Evolutionary conservation across 441 rosid species (phyloP).

Genomic region (Breynia disticha): DNA sequence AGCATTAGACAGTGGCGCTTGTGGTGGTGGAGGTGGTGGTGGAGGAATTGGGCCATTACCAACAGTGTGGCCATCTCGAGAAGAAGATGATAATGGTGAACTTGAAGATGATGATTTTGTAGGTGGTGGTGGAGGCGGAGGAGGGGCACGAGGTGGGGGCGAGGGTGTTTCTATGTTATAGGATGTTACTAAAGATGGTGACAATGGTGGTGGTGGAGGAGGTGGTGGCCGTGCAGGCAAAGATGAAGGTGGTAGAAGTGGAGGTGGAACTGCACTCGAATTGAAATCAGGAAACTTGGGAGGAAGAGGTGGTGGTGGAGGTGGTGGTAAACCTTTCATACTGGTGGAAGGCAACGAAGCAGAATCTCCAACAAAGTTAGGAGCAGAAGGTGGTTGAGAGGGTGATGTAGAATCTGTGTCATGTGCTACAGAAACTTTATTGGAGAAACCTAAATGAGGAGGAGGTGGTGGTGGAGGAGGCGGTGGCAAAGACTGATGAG

Average conservation of each 20-base stretch:
- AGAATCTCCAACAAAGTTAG: slow-evolving; percentile 10
- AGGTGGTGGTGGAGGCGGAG: neutral
- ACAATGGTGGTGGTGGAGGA: slow-evolving; percentile 7
- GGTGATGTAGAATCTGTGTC: slow-evolving; percentile 18
- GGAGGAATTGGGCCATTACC: slow-evolving; percentile 7
- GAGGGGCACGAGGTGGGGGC: slow-evolving; percentile 19
- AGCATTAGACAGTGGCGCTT: neutral
- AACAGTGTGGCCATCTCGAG: too few relatives aligned
- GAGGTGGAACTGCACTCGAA: slow-evolving; percentile 6
- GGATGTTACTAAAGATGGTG: slow-evolving; percentile 10
- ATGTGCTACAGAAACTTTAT: slow-evolving; percentile 12
- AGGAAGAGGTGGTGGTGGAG: slow-evolving; percentile 31
- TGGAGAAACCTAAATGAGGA: slow-evolving; percentile 19
- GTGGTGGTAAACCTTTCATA: slow-evolving; percentile 21
- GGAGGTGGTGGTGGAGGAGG: slow-evolving; percentile 12
- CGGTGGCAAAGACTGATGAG: neutral
- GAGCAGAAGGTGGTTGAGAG: slow-evolving; percentile 21
- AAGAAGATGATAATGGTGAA: too few relatives aligned
- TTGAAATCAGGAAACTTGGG: slow-evolving; percentile 4
- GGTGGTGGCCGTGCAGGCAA: slow-evolving; percentile 1
- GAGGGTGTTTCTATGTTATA: slow-evolving; percentile 18
- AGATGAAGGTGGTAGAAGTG: slow-evolving; percentile 11
- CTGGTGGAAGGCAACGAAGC: slow-evolving; percentile 11
- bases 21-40: slow-evolving; percentile 9
- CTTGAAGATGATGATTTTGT: too few relatives aligned